These are phyloP conservation scores for Colletotrichum musae DNA, from an alignment of 2,329 filamentous ascomycete genomes.

Conservation along the genomic window DNA sequence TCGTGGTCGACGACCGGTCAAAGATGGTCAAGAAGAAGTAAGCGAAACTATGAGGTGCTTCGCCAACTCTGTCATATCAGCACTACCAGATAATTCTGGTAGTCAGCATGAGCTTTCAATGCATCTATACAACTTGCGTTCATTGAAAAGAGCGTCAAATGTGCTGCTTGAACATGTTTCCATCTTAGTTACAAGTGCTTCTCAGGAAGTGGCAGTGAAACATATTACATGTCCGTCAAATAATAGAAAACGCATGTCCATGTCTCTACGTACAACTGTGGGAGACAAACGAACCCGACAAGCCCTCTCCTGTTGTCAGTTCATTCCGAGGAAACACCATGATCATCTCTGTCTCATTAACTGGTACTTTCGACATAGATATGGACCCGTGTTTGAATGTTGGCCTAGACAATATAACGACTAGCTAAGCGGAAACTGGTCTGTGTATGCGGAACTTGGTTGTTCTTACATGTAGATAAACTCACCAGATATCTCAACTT, in stretches of 20 bases:
- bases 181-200: neutral
- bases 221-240: too few species aligned
- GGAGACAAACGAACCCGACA: neutral
- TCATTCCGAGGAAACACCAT: neutral
- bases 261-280: neutral
- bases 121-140: neutral
- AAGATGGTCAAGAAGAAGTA: slow-evolving; percentile 54
- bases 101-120: neutral
- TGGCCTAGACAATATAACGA: neutral
- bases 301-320: neutral
- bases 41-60: slow-evolving; percentile 45
- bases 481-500: neutral
- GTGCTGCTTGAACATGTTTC: neutral
- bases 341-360: neutral
- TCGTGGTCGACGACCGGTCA: slow-evolving; percentile 50
- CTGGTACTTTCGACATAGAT: neutral
- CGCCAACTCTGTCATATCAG: neutral
- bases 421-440: neutral
- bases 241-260: too few species aligned
- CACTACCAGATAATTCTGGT: neutral
- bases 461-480: neutral
- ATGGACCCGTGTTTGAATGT: neutral
- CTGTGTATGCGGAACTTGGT: neutral
- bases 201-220: too few species aligned
- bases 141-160: neutral